phyloP scores from a whole-genome alignment of 148 eudicot genomes.

The Vaccinium corymbosum region DNA sequence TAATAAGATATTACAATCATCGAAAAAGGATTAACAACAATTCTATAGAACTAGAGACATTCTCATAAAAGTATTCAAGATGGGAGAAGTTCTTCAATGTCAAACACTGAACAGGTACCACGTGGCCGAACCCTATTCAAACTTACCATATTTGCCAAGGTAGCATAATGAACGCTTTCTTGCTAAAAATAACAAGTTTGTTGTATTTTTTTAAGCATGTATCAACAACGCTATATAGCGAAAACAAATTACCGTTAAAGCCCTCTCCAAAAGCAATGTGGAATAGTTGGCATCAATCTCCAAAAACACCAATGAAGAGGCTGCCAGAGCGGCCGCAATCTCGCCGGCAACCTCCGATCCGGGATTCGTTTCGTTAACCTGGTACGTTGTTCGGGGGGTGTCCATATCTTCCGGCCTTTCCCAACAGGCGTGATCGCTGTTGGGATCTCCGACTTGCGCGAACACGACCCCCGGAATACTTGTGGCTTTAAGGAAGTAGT shows the following conservation, averaged over 20 bases:
- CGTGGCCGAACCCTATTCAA: no score
- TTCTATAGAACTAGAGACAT: no score
- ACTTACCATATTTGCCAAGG: no score
- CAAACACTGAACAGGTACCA: no score
- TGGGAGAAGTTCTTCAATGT: no score
- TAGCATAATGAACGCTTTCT: no score
- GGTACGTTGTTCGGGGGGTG: constrained; percentile 47
- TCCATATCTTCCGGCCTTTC: constrained; percentile 74
- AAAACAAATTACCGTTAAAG: constrained; percentile 29
- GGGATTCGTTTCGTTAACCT: constrained; percentile 30
- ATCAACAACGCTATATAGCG: no score
- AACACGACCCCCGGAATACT: constrained; percentile 31
- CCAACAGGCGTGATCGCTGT: constrained; percentile 61
- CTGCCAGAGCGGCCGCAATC: constrained; percentile 62
- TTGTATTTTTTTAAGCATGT: no score
- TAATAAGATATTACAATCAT: neutral
- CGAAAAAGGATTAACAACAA: no score
- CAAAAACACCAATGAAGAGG: constrained; percentile 49
- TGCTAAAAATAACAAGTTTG: no score
- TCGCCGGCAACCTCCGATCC: constrained; percentile 64
- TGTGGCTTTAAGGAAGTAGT: constrained; percentile 51
- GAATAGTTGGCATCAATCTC: constrained; percentile 25
- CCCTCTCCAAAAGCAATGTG: constrained; percentile 36
- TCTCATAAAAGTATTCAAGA: no score
- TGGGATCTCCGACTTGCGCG: constrained; percentile 56